Evolutionary conservation across 2,329 filamentous ascomycete genomes (phyloP), one percentile per base, ranked within the genome.

Genomic region (Cladophialophora yegresii): DNA sequence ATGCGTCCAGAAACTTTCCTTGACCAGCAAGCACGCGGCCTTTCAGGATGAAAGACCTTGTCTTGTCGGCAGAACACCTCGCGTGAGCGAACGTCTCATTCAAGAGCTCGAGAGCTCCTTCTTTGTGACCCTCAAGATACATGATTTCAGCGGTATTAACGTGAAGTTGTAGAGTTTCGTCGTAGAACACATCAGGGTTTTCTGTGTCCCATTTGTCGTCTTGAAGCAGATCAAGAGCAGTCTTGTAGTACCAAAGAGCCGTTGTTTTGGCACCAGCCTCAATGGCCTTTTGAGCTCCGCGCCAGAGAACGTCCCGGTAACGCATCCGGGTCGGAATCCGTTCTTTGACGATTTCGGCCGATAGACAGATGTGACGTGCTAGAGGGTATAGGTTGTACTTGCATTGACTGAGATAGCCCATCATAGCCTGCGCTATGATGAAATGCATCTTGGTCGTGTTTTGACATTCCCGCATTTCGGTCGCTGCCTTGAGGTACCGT

Each of bases 391-490:
- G 83, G 28, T 84, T 83, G 56, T 83, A 83, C 1, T 85, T 81
- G 65, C 92, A 87, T 26, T 84, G 77, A 7, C 80, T 78, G 23
- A 79, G 86, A 71, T 92, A 88, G 70, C 90, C 89, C 75, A 93
- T 85, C 69, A 97, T 85, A 0, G 89, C 89, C 73, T 91, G 88
- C 0, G 91, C 89, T 71, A 97, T 91, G 53, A 92, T 87, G 71
- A 93, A 97, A 76, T 97, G 92, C 93, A 97, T 97, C 71, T 90
- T 89, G 22, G 84, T 81, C 23, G 84, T 79, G 61, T 89, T 87
- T 56, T 78, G 80, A 72, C 85, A 87, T 73, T 93, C 87, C 67
- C 85, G 86, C 58, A 96, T 79, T 4, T 85, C 83, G 13, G 85
- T 81, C 5, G 91, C 87, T 16, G 91, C 91, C 73, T 90, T 87